Percentiles rank a stretch among this genome's conserved stretches.
phyloP scores from a whole-genome alignment of 2,329 filamentous ascomycete genomes.

The Aspergillus alliaceus region DNA sequence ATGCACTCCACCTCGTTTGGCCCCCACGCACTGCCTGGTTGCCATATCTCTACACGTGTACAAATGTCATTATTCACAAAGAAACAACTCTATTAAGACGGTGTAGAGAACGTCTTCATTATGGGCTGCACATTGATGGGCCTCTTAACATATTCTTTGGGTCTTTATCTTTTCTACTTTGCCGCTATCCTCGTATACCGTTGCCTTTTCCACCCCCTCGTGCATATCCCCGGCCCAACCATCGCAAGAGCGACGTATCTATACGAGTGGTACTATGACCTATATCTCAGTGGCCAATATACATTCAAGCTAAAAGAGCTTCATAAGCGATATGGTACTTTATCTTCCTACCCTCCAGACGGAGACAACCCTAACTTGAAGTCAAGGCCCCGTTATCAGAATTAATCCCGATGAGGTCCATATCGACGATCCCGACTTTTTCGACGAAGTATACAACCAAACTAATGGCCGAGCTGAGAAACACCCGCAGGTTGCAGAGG shows the following conservation, averaged over 20 bases:
- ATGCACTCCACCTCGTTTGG: not conserved
- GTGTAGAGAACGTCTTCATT: too few species aligned
- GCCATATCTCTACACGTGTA: not conserved
- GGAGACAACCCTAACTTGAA: not conserved
- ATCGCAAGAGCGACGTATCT: not conserved
- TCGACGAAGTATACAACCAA: slow-evolving; percentile 1
- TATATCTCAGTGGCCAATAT: not conserved
- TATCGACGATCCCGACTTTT: slow-evolving; percentile 1
- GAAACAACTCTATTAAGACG: too few species aligned
- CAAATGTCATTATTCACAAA: too few species aligned
- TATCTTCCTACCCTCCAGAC: not conserved
- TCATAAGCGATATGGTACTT: slow-evolving; percentile 1
- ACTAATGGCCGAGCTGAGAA: not conserved
- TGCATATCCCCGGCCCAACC: not conserved
- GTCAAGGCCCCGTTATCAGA: not conserved
- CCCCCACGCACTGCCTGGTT: not conserved
- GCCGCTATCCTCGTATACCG: not conserved
- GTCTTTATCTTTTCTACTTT: too few species aligned
- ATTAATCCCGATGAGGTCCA: slow-evolving; percentile 4
- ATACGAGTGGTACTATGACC: slow-evolving; percentile 7
- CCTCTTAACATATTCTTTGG: too few species aligned
- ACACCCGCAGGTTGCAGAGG: not conserved
- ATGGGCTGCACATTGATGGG: too few species aligned
- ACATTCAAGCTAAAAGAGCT: not conserved
- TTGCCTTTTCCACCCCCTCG: not conserved